Evolutionary conservation across 2,329 filamentous ascomycete genomes (phyloP).

Genomic region (Diplocarpon mali): DNA sequence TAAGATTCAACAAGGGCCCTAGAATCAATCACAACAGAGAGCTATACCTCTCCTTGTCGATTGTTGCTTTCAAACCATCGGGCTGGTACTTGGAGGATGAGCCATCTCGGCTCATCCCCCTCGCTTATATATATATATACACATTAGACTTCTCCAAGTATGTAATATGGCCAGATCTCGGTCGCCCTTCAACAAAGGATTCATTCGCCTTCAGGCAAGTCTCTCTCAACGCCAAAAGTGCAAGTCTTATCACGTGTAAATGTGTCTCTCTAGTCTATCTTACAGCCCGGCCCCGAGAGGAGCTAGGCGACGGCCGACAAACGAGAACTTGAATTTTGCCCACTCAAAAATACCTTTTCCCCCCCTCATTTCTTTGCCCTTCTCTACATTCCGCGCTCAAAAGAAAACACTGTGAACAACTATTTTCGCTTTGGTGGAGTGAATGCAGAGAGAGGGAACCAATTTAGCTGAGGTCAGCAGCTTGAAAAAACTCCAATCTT

Average conservation of each 20-base stretch:
- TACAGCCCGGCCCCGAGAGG: background rate
- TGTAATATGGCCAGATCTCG: too few relatives aligned
- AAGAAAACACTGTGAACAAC: conserved; percentile 5
- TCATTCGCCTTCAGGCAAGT: too few relatives aligned
- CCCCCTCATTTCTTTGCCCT: background rate
- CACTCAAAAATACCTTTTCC: background rate
- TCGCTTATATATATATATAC: too few relatives aligned
- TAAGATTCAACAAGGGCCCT: too few relatives aligned
- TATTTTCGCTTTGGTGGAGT: conserved; percentile 15
- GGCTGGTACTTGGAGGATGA: too few relatives aligned
- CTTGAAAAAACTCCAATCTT: conserved; percentile 27
- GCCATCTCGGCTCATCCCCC: too few relatives aligned
- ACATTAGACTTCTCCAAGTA: too few relatives aligned
- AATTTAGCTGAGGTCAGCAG: conserved; percentile 32
- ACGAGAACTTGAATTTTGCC: background rate
- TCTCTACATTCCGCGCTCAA: background rate
- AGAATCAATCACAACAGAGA: too few relatives aligned
- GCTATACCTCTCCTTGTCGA: too few relatives aligned
- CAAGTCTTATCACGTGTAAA: background rate
- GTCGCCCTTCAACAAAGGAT: too few relatives aligned
- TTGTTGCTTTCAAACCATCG: too few relatives aligned
- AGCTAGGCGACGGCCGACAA: conserved; percentile 1
- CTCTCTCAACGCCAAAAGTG: too few relatives aligned
- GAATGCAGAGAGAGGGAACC: conserved; percentile 26
- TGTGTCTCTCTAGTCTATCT: background rate